These are phyloP conservation scores for Kitagawia praeruptora DNA, from an alignment of 129 eudicot species.

Conservation along the genomic window DNA sequence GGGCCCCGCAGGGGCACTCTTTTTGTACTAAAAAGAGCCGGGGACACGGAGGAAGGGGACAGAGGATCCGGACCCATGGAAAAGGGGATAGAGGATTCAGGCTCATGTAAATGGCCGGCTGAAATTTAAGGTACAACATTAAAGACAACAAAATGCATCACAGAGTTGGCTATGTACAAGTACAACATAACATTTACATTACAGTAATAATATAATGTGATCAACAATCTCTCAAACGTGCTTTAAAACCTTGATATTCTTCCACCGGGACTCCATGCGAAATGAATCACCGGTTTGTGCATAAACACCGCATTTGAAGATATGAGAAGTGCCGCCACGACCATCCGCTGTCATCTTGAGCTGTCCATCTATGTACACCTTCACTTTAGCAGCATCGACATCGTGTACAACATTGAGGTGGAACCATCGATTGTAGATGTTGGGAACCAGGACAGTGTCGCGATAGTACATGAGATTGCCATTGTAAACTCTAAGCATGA, in stretches of 20 bases:
- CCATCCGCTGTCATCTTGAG: neutral
- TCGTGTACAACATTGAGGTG: slow-evolving; percentile 23
- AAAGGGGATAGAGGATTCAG: no score
- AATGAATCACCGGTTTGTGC: slow-evolving; percentile 12
- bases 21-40: no score
- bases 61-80: no score
- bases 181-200: no score
- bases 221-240: no score
- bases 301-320: slow-evolving; percentile 29
- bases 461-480: slow-evolving; percentile 10
- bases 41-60: no score
- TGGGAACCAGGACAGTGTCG: neutral
- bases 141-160: no score
- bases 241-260: slow-evolving; percentile 8
- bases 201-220: no score
- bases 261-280: slow-evolving; percentile 33
- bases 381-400: neutral
- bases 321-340: slow-evolving; percentile 10
- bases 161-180: no score
- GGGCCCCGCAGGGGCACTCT: no score
- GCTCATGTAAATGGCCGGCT: no score
- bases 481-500: slow-evolving; percentile 8
- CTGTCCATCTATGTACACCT: slow-evolving; percentile 13
- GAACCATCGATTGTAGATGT: slow-evolving; percentile 20
- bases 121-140: no score